A percentile compares a stretch with the other conserved stretches of the same genome.
Conservation (phyloP, 2,329 filamentous ascomycete genomes). For the Aureobasidium musti region DNA sequence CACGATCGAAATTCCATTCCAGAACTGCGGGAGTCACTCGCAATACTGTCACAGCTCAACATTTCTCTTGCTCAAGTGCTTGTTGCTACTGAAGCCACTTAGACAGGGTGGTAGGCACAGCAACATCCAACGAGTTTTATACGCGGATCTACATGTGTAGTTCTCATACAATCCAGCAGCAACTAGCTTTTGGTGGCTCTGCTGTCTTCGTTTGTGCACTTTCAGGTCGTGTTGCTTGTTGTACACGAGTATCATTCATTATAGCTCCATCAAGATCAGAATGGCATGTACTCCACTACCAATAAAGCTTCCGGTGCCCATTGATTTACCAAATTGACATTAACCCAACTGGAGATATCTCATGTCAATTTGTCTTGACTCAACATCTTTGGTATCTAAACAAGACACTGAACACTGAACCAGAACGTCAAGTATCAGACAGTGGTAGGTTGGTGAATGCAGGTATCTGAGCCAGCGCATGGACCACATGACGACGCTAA, state of each 20-base stretch:
- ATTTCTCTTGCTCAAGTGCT: neutral
- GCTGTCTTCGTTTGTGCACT: neutral
- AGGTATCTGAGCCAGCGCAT: neutral
- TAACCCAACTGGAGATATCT: too few species aligned
- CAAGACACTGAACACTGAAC: neutral
- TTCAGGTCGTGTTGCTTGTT: neutral
- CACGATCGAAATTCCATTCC: neutral
- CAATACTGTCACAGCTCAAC: neutral
- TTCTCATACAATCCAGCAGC: neutral
- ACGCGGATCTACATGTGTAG: neutral
- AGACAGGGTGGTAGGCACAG: neutral
- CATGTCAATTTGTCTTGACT: neutral
- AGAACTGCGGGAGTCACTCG: neutral
- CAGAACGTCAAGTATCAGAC: neutral
- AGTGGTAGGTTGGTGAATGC: neutral
- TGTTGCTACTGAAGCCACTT: neutral
- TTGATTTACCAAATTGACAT: too few species aligned
- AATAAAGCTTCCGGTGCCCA: too few species aligned
- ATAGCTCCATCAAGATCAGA: too few species aligned
- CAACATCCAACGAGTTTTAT: neutral
- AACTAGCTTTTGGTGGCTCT: neutral
- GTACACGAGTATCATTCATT: too few species aligned
- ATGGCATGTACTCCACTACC: too few species aligned
- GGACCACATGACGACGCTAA: neutral
- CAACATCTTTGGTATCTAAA: neutral